Conservation (phyloP, 1,139 yeast species). For the Hyphopichia fennica region DNA sequence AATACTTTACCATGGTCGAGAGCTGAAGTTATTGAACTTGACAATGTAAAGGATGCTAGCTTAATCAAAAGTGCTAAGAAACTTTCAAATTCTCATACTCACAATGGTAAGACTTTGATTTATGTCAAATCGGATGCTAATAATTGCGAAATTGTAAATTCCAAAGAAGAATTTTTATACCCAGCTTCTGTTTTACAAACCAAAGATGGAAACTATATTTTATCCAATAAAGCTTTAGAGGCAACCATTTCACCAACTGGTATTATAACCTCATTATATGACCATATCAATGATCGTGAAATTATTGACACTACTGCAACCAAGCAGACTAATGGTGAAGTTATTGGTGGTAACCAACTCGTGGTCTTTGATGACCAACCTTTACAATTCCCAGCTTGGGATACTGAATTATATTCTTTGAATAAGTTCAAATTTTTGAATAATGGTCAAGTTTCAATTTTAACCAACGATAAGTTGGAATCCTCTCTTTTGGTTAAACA, state of each 20-base stretch:
- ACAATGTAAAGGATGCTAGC: constrained; percentile 6
- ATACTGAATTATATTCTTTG: constrained; percentile 84
- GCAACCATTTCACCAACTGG: constrained; percentile 65
- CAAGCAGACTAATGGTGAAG: constrained; percentile 42
- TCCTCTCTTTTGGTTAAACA: constrained; percentile 64
- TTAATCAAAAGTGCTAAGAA: constrained; percentile 2
- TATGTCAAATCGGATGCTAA: constrained; percentile 11
- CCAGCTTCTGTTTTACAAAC: constrained; percentile 49
- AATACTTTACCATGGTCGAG: constrained; percentile 75
- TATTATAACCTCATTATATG: constrained; percentile 64
- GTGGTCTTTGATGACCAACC: constrained; percentile 88
- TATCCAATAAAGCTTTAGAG: constrained; percentile 61
- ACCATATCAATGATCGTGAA: constrained; percentile 61
- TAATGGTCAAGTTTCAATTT: constrained; percentile 47
- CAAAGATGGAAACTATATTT: constrained; percentile 40
- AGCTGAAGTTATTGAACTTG: constrained; percentile 48
- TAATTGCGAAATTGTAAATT: constrained; percentile 13
- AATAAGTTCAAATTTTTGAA: constrained; percentile 58
- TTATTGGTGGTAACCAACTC: constrained; percentile 71
- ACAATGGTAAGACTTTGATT: constrained; percentile 6
- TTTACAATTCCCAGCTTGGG: constrained; percentile 94
- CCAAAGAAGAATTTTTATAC: constrained; percentile 26
- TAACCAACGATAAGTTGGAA: constrained; percentile 56
- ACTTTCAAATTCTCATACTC: background rate
- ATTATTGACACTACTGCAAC: constrained; percentile 57